A percentile compares a stretch with the other conserved stretches of the same genome.
Evolutionary conservation across 306 rosid species (phyloP).

Genomic region (Vigna reflexopilosa): DNA sequence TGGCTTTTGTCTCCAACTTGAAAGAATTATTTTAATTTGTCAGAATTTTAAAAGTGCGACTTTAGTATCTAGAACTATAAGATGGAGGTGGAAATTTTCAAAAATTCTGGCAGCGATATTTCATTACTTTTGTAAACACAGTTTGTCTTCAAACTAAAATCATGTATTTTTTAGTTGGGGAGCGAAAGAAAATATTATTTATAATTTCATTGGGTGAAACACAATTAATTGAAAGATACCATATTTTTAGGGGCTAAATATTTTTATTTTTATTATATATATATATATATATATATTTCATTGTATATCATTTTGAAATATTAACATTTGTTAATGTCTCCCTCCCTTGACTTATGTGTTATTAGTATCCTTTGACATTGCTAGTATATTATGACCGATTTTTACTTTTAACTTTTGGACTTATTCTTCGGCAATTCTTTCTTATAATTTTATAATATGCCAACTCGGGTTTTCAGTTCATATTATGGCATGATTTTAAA

Average conservation of each 20-base stretch:
- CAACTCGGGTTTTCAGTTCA: not conserved
- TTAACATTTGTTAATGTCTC: not conserved
- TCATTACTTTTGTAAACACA: too few species aligned
- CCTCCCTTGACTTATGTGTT: constrained; percentile 2
- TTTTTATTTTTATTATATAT: not conserved
- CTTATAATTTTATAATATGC: not conserved
- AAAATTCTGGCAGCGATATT: too few species aligned
- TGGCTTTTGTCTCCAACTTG: not conserved
- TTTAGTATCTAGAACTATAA: too few species aligned
- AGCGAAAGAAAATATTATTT: too few species aligned
- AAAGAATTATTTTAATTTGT: too few species aligned
- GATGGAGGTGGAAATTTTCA: too few species aligned
- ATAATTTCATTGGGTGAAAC: too few species aligned
- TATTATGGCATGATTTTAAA: not conserved
- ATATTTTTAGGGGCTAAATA: not conserved
- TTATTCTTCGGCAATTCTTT: constrained; percentile 17
- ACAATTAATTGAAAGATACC: too few species aligned
- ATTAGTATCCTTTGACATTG: not conserved
- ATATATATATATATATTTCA: too few species aligned
- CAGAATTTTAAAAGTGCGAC: too few species aligned
- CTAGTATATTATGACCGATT: not conserved
- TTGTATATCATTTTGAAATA: not conserved
- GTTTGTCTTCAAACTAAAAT: too few species aligned
- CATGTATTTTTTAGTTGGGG: too few species aligned
- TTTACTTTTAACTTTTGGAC: not conserved